Base-by-base conservation (phyloP, 352 stramenopile species). In the Pythium vanterpoolii region DNA sequence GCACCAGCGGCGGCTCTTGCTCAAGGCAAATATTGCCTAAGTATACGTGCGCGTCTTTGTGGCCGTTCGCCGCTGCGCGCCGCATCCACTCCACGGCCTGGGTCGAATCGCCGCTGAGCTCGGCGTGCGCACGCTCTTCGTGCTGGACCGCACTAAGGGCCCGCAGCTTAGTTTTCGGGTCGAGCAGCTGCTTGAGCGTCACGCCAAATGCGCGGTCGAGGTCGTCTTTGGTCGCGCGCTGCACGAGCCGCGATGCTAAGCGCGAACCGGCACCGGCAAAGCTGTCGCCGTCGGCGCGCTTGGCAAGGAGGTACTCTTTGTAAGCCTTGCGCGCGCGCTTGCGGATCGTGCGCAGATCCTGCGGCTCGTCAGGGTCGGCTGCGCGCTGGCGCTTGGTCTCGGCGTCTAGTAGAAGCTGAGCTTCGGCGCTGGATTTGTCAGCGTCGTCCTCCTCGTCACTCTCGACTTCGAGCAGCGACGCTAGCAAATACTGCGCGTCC, bases 31-130 rank as follows among this genome's bases (percentile, higher is more conserved):
- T 58, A 62, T 95, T 95, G 21, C 86, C 86, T 0, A 95, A 66
- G 52, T 89, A 79, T 43, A 93, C 83, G 46, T 87, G 76, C n/a
- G 86, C 86, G 47, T 92, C 80, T 5, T 78, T 77, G 58, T 94
- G 72, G 53, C 72, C 73, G 55, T 87, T 87, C 23, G 89, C 83
- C 16, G 86, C 86, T 0, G 86, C 86, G 34, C 80, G 83, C 38
- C 86, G 83, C 30, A 95, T 64, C 86, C 86, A 95, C 58, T 93
- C 82, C 19, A 95, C 69, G 2, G 77, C 81, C 49, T 89, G 83
- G 8, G 79, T 87, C 38, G 74, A 78, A 57, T 90, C 76, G 21
- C 47, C 58, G 19, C 53, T 61, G 14, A 67, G 57, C 36, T 63
- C 33, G 1, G 64, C 19, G 71, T 69, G 44, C 76, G 72, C 40